Evolutionary conservation across 129 eudicot species (phyloP).

Genomic region (Silybum marianum): DNA sequence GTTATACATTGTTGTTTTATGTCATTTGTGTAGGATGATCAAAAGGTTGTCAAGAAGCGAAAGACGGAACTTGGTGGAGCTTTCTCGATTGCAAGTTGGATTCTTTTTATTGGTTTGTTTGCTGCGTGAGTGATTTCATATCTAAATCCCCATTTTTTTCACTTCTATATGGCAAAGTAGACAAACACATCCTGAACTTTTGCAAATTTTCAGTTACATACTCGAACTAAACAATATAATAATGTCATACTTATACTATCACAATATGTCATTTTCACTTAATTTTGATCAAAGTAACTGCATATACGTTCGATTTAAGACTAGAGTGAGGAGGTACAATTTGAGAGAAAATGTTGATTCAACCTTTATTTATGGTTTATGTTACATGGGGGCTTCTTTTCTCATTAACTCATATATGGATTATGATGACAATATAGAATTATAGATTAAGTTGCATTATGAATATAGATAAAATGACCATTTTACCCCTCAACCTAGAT

Average conservation of each 20-base stretch:
- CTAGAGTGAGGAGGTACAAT: background rate
- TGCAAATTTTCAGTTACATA: background rate
- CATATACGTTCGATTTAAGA: background rate
- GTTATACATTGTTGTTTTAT: background rate
- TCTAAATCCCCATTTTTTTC: slow-evolving; percentile 14
- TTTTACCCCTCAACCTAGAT: background rate
- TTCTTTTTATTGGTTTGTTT: slow-evolving; percentile 83
- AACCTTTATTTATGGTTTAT: background rate
- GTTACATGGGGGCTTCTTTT: background rate
- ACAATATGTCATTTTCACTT: background rate
- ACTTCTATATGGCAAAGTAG: slow-evolving; percentile 8
- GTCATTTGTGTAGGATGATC: slow-evolving; percentile 68
- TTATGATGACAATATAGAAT: background rate
- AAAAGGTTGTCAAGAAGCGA: slow-evolving; percentile 82
- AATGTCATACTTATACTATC: background rate
- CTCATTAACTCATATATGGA: background rate
- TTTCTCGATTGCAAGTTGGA: slow-evolving; percentile 94
- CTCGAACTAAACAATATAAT: background rate
- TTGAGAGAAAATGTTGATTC: background rate
- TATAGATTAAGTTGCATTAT: background rate
- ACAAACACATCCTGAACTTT: slow-evolving; percentile 1
- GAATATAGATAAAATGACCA: background rate
- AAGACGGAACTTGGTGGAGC: slow-evolving; percentile 99
- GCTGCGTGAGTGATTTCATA: slow-evolving; percentile 71
- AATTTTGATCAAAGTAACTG: background rate